Evolutionary conservation across 2,329 filamentous ascomycete genomes (phyloP).

Genomic region (Penicillium sclerotigenum): DNA sequence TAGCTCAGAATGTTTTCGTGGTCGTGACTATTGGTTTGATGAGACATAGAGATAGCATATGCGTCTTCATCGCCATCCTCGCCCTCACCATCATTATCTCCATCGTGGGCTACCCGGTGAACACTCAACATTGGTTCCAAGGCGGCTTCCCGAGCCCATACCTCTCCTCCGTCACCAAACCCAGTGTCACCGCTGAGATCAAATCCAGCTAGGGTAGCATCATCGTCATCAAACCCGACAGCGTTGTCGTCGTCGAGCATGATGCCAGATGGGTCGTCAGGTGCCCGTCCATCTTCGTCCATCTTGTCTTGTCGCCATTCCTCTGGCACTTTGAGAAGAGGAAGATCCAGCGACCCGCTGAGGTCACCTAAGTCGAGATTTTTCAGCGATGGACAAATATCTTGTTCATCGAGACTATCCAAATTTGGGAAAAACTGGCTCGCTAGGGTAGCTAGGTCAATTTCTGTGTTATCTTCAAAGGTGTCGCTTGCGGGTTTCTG

Average conservation of each 20-base stretch:
- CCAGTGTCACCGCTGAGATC: slow-evolving; percentile 68
- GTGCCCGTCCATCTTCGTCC: slow-evolving; percentile 51
- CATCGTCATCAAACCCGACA: slow-evolving; percentile 77
- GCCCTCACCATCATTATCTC: slow-evolving; percentile 50
- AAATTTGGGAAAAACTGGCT: slow-evolving; percentile 84
- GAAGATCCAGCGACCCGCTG: slow-evolving; percentile 80
- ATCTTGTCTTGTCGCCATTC: slow-evolving; percentile 73
- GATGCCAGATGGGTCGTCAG: slow-evolving; percentile 70
- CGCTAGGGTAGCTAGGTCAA: slow-evolving; percentile 73
- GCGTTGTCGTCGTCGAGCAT: slow-evolving; percentile 85
- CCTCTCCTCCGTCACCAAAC: slow-evolving; percentile 94
- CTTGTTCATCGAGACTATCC: slow-evolving; percentile 71
- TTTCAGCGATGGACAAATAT: slow-evolving; percentile 93
- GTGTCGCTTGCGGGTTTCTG: slow-evolving; percentile 36
- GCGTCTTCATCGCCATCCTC: slow-evolving; percentile 66
- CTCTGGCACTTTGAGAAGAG: slow-evolving; percentile 84
- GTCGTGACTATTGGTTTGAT: slow-evolving; percentile 62
- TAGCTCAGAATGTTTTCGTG: slow-evolving; percentile 97
- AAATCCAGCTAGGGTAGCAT: slow-evolving; percentile 66
- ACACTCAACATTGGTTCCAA: slow-evolving; percentile 82
- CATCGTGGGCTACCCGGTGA: slow-evolving; percentile 55
- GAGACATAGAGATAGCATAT: slow-evolving; percentile 76
- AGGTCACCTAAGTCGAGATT: slow-evolving; percentile 87
- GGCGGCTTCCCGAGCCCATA: slow-evolving; percentile 88
- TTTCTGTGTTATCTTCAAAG: slow-evolving; percentile 60